These are phyloP conservation scores for Pulveroboletus sp. DNA, from an alignment of 768 basidiomycete species.

Conservation along the genomic window DNA sequence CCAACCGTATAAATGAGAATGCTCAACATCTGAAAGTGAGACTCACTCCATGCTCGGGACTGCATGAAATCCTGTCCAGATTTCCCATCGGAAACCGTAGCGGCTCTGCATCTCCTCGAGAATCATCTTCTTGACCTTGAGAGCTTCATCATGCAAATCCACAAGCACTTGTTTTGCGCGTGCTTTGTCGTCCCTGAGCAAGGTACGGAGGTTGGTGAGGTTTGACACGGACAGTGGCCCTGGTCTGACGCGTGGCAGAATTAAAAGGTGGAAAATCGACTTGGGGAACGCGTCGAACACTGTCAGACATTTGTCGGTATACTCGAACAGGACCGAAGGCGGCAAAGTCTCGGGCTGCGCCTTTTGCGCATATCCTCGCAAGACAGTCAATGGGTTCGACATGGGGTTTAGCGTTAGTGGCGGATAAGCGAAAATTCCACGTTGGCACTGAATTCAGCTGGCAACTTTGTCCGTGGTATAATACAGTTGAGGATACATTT, in stretches of 20 bases:
- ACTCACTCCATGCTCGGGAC: conserved; percentile 84
- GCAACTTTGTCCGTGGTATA: conserved; percentile 13
- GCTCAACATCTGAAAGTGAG: background rate
- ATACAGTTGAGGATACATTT: conserved; percentile 10
- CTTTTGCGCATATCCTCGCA: conserved; percentile 58
- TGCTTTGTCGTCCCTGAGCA: conserved; percentile 54
- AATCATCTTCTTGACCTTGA: conserved; percentile 55
- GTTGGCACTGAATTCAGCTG: background rate
- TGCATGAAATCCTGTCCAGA: conserved; percentile 85
- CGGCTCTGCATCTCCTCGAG: conserved; percentile 74
- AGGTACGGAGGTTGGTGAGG: conserved; percentile 52
- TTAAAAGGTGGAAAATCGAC: conserved; percentile 83
- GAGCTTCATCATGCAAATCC: conserved; percentile 55
- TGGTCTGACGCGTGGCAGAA: conserved; percentile 61
- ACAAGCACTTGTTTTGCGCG: conserved; percentile 53
- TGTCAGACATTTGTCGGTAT: conserved; percentile 54
- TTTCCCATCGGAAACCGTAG: conserved; percentile 74
- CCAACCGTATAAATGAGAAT: background rate
- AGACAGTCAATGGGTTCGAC: conserved; percentile 49
- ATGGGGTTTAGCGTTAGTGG: conserved; percentile 6
- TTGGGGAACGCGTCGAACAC: conserved; percentile 80
- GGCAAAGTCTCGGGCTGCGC: conserved; percentile 54
- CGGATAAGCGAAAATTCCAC: background rate
- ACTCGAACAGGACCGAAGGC: conserved; percentile 55
- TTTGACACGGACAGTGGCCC: conserved; percentile 34